These are phyloP conservation scores for Jamesozyma rosinii DNA, from an alignment of 805 yeast genomes.

Conservation along the genomic window DNA sequence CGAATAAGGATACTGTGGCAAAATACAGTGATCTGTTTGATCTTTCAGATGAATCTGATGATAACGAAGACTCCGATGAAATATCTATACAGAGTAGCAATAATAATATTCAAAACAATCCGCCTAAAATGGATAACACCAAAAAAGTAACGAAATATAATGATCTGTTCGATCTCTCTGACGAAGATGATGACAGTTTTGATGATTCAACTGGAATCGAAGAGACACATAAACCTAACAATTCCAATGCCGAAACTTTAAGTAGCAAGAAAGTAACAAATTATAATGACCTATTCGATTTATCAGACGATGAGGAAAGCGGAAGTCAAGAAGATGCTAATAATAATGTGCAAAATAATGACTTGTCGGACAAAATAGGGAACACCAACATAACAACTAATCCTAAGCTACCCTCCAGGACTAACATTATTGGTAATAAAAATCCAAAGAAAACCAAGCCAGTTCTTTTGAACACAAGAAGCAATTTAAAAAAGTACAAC, in stretches of 20 bases:
- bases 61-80: not conserved
- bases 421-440: not conserved
- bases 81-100: not conserved
- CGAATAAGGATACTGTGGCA: not conserved
- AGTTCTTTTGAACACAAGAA: not conserved
- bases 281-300: conserved; percentile 8
- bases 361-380: not conserved
- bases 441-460: not conserved
- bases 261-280: not conserved
- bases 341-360: not conserved
- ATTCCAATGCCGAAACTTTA: not conserved
- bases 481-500: conserved; percentile 3
- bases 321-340: not conserved
- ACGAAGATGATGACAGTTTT: conserved; percentile 7
- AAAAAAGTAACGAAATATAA: conserved; percentile 11
- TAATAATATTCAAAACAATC: not conserved
- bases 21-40: conserved; percentile 1
- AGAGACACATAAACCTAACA: not conserved
- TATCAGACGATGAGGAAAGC: conserved; percentile 6
- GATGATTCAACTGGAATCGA: not conserved
- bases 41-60: conserved; percentile 3
- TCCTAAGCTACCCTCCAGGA: not conserved
- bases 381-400: not conserved
- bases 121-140: not conserved
- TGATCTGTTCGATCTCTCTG: conserved; percentile 22